These are phyloP conservation scores for Podaxis sp. DNA, from an alignment of 768 basidiomycete genomes.

Conservation along the genomic window DNA sequence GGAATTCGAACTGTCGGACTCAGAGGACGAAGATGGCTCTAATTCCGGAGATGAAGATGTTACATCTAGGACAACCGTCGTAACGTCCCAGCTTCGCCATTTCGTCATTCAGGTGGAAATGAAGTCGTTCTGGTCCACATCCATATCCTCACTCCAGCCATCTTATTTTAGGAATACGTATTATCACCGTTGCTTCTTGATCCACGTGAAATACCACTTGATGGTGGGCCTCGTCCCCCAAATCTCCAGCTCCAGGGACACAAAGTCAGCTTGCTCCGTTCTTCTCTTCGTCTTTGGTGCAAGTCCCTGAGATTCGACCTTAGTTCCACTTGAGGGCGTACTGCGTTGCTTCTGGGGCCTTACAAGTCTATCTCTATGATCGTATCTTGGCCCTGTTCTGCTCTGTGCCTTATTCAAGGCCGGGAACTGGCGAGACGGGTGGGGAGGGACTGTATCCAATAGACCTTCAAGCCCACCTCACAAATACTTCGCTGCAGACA, in stretches of 20 bases:
- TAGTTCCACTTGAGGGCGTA: conserved; percentile 96
- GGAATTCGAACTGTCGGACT: conserved; percentile 67
- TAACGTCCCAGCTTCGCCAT: conserved; percentile 87
- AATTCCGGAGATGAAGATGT: conserved; percentile 39
- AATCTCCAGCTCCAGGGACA: conserved; percentile 39
- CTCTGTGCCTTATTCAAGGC: conserved; percentile 60
- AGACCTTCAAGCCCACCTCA: conserved; percentile 77
- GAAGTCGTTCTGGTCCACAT: neutral
- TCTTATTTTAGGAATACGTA: conserved; percentile 74
- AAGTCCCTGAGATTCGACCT: neutral
- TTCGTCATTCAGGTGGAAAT: conserved; percentile 88
- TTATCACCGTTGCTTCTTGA: conserved; percentile 75
- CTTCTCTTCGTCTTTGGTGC: neutral
- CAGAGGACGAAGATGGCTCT: conserved; percentile 41
- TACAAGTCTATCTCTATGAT: conserved; percentile 78
- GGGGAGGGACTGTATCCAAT: conserved; percentile 27
- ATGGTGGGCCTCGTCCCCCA: conserved; percentile 21
- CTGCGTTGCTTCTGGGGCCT: conserved; percentile 72
- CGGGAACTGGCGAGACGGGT: conserved; percentile 31
- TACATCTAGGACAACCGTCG: conserved; percentile 48
- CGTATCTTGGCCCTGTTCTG: conserved; percentile 90
- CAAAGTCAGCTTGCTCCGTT: conserved; percentile 46
- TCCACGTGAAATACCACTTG: conserved; percentile 45
- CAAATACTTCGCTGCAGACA: conserved; percentile 87
- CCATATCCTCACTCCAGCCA: conserved; percentile 3